Evolutionary conservation across 208 protist genomes (phyloP), one percentile per base, ranked within the genome.

Genomic region (Acanthamoeba divionensis): DNA sequence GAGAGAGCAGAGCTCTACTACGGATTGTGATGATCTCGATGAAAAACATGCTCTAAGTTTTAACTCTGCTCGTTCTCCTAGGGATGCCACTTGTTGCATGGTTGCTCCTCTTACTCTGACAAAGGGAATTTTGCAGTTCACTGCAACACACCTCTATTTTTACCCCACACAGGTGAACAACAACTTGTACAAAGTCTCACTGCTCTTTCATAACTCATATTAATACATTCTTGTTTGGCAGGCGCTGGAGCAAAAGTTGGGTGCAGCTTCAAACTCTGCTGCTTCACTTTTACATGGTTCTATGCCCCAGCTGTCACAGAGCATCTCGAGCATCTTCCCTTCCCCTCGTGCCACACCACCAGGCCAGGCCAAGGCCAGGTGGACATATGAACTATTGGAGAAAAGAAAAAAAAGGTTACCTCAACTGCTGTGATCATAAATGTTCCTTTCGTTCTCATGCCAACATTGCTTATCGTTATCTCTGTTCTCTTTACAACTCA

Each of bases 121-220:
- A n/a, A 80, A 80, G 69, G 69, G 69, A 41, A 80, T 80, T 48
- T 48, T 80, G 0, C 69, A 80, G 45, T 80, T 80, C 69, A 80
- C 69, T 12, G 50, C 69, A 24, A 60, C 69, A 3, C 69, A 80
- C 69, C 31, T 80, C 69, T 80, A 80, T 33, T 80, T 80, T 48
- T 60, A 60, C n/a, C 69, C 69, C 21, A 80, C 69, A 7, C 47
- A 41, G 3, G 69, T 80, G 57, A 41, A 13, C 65, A 18, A 15
- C 33, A 0, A 8, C 0, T 26, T 26, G 29, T 26, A 15, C 18
- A 31, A n/a, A n/a, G 52, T 57, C 15, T 10, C 33, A 47, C 65
- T n/a, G 33, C 65, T 47, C 24, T 44, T 33, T 26, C 26, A 3
- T 73, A 29, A 2, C 18, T 60, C 4, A 0, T 47, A 13, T 73